Evolutionary conservation across 225 moss, liverwort and hornwort genomes (phyloP).

Genomic region (Pseudoscleropodium purum): DNA sequence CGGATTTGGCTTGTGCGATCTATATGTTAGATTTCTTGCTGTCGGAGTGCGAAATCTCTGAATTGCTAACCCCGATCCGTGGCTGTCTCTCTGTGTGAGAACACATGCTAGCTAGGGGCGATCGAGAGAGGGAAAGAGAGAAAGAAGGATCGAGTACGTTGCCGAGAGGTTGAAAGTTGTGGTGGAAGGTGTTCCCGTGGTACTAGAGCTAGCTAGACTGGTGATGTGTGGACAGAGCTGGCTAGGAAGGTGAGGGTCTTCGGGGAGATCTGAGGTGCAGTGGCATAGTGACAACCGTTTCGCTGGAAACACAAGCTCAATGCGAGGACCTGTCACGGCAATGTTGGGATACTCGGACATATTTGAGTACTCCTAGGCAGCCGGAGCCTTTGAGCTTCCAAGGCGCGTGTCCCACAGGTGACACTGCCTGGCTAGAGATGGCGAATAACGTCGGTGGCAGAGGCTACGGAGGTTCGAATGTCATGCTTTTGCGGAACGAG

Average conservation of each 20-base stretch:
- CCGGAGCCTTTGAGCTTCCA: neutral
- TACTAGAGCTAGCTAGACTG: neutral
- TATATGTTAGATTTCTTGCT: neutral
- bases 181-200: neutral
- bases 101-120: neutral
- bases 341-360: constrained; percentile 28
- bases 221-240: neutral
- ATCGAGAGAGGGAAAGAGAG: neutral
- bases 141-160: neutral
- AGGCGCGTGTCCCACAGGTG: neutral
- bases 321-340: constrained; percentile 26
- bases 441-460: constrained; percentile 9
- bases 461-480: constrained; percentile 44
- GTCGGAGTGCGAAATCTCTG: neutral
- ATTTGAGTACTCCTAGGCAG: constrained; percentile 18
- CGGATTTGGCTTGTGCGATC: neutral
- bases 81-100: neutral
- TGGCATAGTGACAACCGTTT: neutral
- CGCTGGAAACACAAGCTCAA: constrained; percentile 44
- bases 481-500: constrained; percentile 88
- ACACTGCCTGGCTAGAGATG: constrained; percentile 21
- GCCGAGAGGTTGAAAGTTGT: neutral
- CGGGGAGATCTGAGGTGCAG: neutral
- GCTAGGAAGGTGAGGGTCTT: neutral
- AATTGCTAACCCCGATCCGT: neutral